Evolutionary conservation across 2,329 filamentous ascomycete genomes (phyloP), one percentile per base, ranked within the genome.

Genomic region (Tolypocladium sp.): DNA sequence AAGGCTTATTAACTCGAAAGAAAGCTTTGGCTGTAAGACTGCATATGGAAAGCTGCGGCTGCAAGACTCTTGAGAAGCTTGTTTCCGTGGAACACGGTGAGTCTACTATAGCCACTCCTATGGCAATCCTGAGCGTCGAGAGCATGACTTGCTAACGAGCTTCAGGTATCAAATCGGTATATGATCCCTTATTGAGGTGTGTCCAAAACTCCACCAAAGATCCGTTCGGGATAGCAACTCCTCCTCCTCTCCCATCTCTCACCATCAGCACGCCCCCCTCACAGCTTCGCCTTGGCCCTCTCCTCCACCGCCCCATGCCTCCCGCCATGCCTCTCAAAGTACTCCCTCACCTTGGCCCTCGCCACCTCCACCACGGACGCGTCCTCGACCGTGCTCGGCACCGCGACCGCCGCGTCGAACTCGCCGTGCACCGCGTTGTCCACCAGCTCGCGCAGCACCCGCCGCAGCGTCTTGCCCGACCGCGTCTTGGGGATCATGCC

Each of bases 401-500:
- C 84, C 62, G 80, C 79, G 1, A 96, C 88, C 55, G 83, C 77
- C 70, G 85, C 88, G 20, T 88, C 86, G 65, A 88, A 88, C 33
- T 92, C 84, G 1, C 84, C 90, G 61, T 87, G 82, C 6, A 87
- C 85, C 0, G 85, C 91, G 69, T 95, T 91, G 76, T 97, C 92
- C 20, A 96, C 76, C 64, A 97, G 75, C 74, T 96, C 90, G 38
- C 90, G 81, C 70, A 97, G 74, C 38, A 96, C 91, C 30, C 92
- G 79, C 4, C 92, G 80, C 60, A 97, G 73, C 5, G 91, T 96
- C 81, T 97, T 97, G 35, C 93, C 93, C n/a, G 88, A 91, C 35
- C 92, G 77, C 20, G 93, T 97, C 77, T 92, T 92, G 7, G 93
- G 92, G 57, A 97, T 96, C 81, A 96, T 92, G 20, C 87, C 87